Evolutionary conservation across 2,329 filamentous ascomycete genomes (phyloP).

Genomic region (Plectosphaerella cucumerina): DNA sequence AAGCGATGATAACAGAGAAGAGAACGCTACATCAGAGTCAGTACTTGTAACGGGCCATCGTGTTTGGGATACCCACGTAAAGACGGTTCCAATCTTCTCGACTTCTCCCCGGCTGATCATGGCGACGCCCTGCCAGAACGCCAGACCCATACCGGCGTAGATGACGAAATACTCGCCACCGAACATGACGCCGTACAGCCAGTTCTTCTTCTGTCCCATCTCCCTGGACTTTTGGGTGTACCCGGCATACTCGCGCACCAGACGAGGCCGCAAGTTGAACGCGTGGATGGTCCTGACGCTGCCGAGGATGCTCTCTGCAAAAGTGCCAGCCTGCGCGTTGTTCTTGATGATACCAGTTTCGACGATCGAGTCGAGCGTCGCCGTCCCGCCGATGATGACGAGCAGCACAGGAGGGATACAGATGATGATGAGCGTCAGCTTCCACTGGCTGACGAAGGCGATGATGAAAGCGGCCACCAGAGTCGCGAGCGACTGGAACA

Average conservation of each 20-base stretch:
- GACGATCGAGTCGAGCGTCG: conserved; percentile 1
- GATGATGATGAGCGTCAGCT: conserved; percentile 4
- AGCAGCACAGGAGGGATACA: not conserved
- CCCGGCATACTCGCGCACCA: conserved; percentile 5
- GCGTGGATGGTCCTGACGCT: conserved; percentile 8
- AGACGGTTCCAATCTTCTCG: conserved; percentile 6
- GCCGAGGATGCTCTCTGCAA: conserved; percentile 19
- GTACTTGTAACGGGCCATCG: conserved; percentile 18
- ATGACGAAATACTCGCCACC: conserved; percentile 36
- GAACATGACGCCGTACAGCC: conserved; percentile 22
- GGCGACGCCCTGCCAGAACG: conserved; percentile 24
- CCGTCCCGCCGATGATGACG: not conserved
- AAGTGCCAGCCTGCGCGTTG: conserved; percentile 18
- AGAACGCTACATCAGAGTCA: conserved; percentile 13
- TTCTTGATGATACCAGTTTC: conserved; percentile 18
- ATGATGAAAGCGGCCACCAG: conserved; percentile 6
- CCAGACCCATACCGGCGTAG: conserved; percentile 11
- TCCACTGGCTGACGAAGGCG: conserved; percentile 7
- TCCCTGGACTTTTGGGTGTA: conserved; percentile 13
- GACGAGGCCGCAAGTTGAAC: conserved; percentile 6
- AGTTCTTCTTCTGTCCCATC: conserved; percentile 23
- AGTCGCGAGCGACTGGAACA: conserved; percentile 2
- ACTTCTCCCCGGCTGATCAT: conserved; percentile 24
- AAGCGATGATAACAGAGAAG: conserved; percentile 18
- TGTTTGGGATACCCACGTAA: conserved; percentile 4